phyloP scores from a whole-genome alignment of 495 filamentous ascomycete genomes.

The Talaromyces trachyspermus region DNA sequence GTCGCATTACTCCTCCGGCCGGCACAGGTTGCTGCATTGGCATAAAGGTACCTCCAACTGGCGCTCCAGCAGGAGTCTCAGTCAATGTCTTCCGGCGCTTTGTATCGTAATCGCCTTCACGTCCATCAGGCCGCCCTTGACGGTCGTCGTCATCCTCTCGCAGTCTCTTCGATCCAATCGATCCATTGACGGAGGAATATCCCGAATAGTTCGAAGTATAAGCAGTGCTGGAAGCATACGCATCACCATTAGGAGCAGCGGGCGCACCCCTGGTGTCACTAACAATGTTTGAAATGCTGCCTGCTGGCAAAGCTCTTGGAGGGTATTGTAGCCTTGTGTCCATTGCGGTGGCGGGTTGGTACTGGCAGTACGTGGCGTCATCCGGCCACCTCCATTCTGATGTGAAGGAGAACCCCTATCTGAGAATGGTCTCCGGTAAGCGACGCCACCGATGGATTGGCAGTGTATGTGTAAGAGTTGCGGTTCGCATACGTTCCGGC shows the following conservation, averaged over 20 bases:
- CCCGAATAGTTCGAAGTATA: conserved; percentile 34
- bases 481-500: conserved; percentile 60
- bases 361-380: conserved; percentile 72
- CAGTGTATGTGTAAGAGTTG: conserved; percentile 65
- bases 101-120: conserved; percentile 52
- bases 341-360: conserved; percentile 66
- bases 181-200: conserved; percentile 55
- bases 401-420: conserved; percentile 82
- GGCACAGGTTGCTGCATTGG: conserved; percentile 36
- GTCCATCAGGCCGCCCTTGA: conserved; percentile 59
- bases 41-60: conserved; percentile 31
- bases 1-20: conserved; percentile 33
- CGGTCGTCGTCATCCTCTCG: conserved; percentile 74
- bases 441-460: conserved; percentile 54
- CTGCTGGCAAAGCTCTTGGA: conserved; percentile 62
- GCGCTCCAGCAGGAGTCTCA: conserved; percentile 44
- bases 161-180: conserved; percentile 62
- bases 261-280: conserved; percentile 67
- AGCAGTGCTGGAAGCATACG: conserved; percentile 46
- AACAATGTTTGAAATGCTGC: conserved; percentile 85
- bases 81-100: conserved; percentile 83
- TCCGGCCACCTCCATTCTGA: conserved; percentile 75
- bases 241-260: conserved; percentile 61
- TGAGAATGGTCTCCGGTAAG: conserved; percentile 71
- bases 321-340: conserved; percentile 74